A percentile compares a stretch with the other conserved stretches of the same genome.
Evolutionary conservation across 2,329 filamentous ascomycete species (phyloP).

Genomic region (Lithohypha guttulata): DNA sequence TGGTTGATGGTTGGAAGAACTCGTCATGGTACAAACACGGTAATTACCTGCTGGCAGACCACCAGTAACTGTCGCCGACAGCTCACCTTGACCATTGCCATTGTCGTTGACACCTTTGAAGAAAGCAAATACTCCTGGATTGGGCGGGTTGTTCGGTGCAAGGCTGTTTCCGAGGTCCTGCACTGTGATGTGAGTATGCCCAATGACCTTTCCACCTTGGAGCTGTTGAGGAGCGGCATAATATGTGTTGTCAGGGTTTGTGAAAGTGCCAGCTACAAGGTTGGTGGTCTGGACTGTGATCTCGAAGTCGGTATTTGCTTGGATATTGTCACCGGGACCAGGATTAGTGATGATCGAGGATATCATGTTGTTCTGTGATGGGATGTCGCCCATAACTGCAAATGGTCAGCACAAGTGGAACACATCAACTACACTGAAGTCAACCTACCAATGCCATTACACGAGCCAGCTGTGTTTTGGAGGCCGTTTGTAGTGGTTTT

Average conservation of each 20-base stretch:
- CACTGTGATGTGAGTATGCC: slow-evolving; percentile 37
- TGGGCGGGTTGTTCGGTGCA: slow-evolving; percentile 28
- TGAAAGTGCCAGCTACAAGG: slow-evolving; percentile 43
- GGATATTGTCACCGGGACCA: slow-evolving; percentile 31
- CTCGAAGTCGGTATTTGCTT: slow-evolving; percentile 35
- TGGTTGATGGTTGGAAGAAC: slow-evolving; percentile 53
- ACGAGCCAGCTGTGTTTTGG: slow-evolving; percentile 41
- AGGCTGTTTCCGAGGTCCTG: slow-evolving; percentile 36
- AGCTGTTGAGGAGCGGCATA: slow-evolving; percentile 46
- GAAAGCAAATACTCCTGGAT: slow-evolving; percentile 41
- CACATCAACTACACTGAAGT: background rate
- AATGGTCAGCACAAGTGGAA: background rate
- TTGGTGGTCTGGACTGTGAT: slow-evolving; percentile 40
- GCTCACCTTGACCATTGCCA: slow-evolving; percentile 45
- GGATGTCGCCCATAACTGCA: slow-evolving; percentile 46
- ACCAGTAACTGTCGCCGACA: slow-evolving; percentile 44
- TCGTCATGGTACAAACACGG: slow-evolving; percentile 54
- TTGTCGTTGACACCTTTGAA: slow-evolving; percentile 52
- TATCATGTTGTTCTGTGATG: slow-evolving; percentile 42
- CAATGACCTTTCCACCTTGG: slow-evolving; percentile 29
- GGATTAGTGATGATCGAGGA: slow-evolving; percentile 44
- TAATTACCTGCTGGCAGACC: slow-evolving; percentile 54
- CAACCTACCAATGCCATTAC: slow-evolving; percentile 40
- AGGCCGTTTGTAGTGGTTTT: slow-evolving; percentile 46
- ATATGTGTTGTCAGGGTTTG: slow-evolving; percentile 44